Evolutionary conservation across 2,329 filamentous ascomycete genomes (phyloP).

Genomic region (Xylariomycetidae sp.): DNA sequence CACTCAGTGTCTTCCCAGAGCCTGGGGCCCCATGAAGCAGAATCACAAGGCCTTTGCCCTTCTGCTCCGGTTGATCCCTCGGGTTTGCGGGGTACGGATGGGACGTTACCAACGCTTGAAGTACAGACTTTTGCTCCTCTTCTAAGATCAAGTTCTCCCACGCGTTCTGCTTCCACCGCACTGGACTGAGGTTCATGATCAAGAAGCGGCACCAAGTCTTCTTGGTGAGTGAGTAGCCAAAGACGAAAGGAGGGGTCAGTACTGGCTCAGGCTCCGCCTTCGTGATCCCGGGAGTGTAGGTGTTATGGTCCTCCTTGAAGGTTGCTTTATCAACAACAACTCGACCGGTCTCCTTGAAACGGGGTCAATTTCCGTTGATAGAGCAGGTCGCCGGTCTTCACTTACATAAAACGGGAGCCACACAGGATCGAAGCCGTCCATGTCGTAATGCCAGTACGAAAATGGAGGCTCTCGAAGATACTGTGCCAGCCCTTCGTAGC

Average conservation of each 20-base stretch:
- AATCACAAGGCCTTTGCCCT: conserved; percentile 30
- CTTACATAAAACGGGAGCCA: conserved; percentile 14
- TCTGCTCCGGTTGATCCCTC: conserved; percentile 16
- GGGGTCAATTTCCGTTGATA: background rate
- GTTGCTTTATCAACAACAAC: conserved; percentile 14
- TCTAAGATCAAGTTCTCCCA: conserved; percentile 14
- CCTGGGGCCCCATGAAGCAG: conserved; percentile 28
- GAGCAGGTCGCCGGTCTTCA: background rate
- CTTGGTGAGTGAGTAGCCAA: conserved; percentile 15
- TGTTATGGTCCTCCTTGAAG: conserved; percentile 10
- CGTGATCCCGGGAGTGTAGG: conserved; percentile 2
- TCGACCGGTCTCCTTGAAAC: conserved; percentile 9
- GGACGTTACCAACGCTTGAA: conserved; percentile 12
- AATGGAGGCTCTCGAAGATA: conserved; percentile 13
- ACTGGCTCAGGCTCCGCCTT: conserved; percentile 4
- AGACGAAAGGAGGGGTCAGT: conserved; percentile 13
- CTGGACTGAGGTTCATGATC: conserved; percentile 9
- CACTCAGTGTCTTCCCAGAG: conserved; percentile 29
- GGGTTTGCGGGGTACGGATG: conserved; percentile 14
- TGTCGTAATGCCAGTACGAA: conserved; percentile 7
- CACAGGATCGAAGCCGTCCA: conserved; percentile 1
- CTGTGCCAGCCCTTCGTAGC: conserved; percentile 11
- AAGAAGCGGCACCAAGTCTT: conserved; percentile 18
- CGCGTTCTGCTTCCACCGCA: conserved; percentile 10
- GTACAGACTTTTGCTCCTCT: conserved; percentile 14